These are phyloP conservation scores for Cichorium intybus DNA, from an alignment of 140 eudicot genomes.

Conservation along the genomic window DNA sequence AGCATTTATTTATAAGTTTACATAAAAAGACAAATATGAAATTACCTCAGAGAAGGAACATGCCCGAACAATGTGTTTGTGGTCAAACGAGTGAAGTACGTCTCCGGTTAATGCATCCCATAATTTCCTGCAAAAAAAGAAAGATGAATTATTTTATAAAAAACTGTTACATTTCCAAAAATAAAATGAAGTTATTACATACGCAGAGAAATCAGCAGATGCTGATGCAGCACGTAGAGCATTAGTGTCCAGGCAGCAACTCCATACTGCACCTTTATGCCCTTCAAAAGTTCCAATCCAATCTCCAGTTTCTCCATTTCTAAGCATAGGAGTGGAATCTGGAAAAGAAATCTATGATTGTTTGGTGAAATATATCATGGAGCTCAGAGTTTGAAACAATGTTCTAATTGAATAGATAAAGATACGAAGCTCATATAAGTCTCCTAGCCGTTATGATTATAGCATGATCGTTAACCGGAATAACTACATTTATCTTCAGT, in stretches of 20 bases:
- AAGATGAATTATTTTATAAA: not conserved
- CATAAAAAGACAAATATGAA: not conserved
- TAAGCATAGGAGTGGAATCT: conserved; percentile 95
- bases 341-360: not conserved
- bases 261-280: conserved; percentile 99
- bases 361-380: not conserved
- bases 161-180: not conserved
- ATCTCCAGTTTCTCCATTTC: conserved; percentile 97
- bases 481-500: too few relatives aligned
- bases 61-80: conserved; percentile 93
- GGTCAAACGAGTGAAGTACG: conserved; percentile 85
- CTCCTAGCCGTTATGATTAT: too few relatives aligned
- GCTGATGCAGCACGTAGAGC: conserved; percentile 96
- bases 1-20: not conserved
- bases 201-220: conserved; percentile 97
- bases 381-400: not conserved
- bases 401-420: not conserved
- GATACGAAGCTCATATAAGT: too few relatives aligned
- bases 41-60: conserved; percentile 91
- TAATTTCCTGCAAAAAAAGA: conserved; percentile 52
- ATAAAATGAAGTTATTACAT: conserved; percentile 23
- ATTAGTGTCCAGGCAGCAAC: conserved; percentile 78
- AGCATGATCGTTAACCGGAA: not conserved
- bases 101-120: conserved; percentile 99
- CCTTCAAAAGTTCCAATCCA: conserved; percentile 99